Percentiles rank a stretch among this genome's conserved stretches.
These are phyloP conservation scores for Apium graveolens DNA, from an alignment of 129 eudicot species.

Conservation along the genomic window DNA sequence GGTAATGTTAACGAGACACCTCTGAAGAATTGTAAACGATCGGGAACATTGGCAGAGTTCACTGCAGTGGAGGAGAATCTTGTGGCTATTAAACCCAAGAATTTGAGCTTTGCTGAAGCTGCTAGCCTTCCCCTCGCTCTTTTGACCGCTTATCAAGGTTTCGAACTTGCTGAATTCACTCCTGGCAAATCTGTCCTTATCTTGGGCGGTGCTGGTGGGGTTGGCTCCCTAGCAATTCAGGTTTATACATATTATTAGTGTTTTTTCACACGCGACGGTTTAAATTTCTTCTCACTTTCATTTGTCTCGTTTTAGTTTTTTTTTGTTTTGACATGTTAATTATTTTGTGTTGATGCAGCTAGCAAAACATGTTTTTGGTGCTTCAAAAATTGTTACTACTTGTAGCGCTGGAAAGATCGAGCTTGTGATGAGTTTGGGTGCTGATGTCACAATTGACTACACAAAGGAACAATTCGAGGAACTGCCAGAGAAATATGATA, in stretches of 20 bases:
- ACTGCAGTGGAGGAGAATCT: conserved; percentile 75
- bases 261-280: background rate
- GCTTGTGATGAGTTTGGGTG: conserved; percentile 69
- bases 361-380: conserved; percentile 81
- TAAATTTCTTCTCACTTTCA: no score
- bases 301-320: no score
- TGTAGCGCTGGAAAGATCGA: conserved; percentile 72
- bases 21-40: conserved; percentile 42
- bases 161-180: conserved; percentile 54
- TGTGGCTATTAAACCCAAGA: conserved; percentile 72
- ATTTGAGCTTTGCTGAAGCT: conserved; percentile 61
- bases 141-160: conserved; percentile 78
- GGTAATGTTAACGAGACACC: conserved; percentile 63
- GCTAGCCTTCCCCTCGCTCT: conserved; percentile 32
- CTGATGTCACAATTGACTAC: conserved; percentile 79
- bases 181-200: conserved; percentile 72
- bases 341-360: conserved; percentile 30
- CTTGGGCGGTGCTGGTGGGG: conserved; percentile 94
- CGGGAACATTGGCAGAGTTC: conserved; percentile 75
- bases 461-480: conserved; percentile 80
- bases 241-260: conserved; percentile 15
- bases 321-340: background rate
- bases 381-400: conserved; percentile 80
- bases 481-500: conserved; percentile 65
- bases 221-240: conserved; percentile 85